Percentiles rank a stretch among this genome's conserved stretches.
Evolutionary conservation across 2,329 filamentous ascomycete genomes (phyloP).

Genomic region (Pestalotiopsis sp.): DNA sequence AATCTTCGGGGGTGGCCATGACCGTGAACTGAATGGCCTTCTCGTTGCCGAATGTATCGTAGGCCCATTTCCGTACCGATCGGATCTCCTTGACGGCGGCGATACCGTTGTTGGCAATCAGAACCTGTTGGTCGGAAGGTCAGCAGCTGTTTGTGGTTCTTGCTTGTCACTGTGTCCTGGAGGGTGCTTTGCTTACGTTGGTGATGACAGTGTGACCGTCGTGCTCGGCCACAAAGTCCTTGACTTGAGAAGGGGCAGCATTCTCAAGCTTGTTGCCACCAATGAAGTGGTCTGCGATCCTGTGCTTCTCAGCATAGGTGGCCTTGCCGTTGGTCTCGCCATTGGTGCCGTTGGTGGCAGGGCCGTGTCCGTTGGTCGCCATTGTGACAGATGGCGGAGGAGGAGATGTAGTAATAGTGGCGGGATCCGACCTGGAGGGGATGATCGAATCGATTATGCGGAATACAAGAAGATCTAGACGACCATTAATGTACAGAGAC

Average conservation of each 20-base stretch:
- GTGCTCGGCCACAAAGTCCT: conserved; percentile 90
- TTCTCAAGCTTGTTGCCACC: conserved; percentile 87
- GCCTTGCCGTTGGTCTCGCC: conserved; percentile 59
- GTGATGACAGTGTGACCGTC: conserved; percentile 98
- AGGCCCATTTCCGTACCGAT: conserved; percentile 99
- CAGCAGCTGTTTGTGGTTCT: conserved; percentile 10
- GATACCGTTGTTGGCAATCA: conserved; percentile 99
- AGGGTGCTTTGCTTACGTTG: conserved; percentile 67
- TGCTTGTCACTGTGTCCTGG: not conserved
- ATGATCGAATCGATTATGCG: conserved; percentile 16
- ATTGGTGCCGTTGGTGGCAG: conserved; percentile 44
- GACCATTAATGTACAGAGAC: conserved; percentile 16
- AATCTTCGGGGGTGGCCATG: conserved; percentile 98
- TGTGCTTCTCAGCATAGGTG: conserved; percentile 79
- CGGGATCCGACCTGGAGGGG: conserved; percentile 13
- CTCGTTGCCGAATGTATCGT: conserved; percentile 99
- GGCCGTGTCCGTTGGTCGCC: conserved; percentile 45
- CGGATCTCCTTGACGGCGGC: conserved; percentile 99
- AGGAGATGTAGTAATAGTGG: conserved; percentile 13
- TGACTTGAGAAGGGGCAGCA: conserved; percentile 83
- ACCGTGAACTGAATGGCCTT: conserved; percentile 98
- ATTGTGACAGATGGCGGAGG: conserved; percentile 38
- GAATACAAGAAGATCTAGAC: conserved; percentile 15
- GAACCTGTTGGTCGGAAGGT: conserved; percentile 61
- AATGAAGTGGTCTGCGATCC: conserved; percentile 91